Evolutionary conservation across 768 basidiomycete genomes (phyloP), one percentile per base, ranked within the genome.

Genomic region (Macrolepiota dolichaula): DNA sequence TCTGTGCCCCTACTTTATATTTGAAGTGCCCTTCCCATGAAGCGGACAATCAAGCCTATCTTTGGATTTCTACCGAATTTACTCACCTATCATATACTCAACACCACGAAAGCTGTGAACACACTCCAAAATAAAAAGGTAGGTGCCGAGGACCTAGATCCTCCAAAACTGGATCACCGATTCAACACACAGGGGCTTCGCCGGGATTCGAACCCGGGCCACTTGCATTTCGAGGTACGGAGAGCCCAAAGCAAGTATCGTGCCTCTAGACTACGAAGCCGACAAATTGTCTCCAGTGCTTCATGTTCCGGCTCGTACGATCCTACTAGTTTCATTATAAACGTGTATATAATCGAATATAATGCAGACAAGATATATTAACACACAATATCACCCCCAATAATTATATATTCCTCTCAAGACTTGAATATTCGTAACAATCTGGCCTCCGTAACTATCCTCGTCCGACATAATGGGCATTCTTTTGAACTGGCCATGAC

Each of bases 391-490:
- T 6, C 32, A 12, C 12, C 58, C 51, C 13, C 32, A 64, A 19
- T 42, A 19, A n/a, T 50, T 11, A n/a, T 32, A 17, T n/a, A 44
- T 44, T 19, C 42, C 9, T 17, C 52, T 65, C 71, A 84, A 7
- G 80, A 73, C 69, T 78, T 83, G 70, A 80, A 95, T 61, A 96
- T 94, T 57, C 93, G 82, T 55, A 96, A 76, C 53, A 96, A 76
- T 40, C 93, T 79, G 25, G 85, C 84, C 70, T 92, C 91, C 0
- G 91, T 94, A 47, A 96, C 85, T 51, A 95, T 94, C 54, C 92
- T 80, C 13, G 92, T 96, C 57, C 95, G 80, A 71, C 95, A 97
- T 2, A 97, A 78, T 0, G 95, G 95, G 67, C 95, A 97, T 73
- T 96, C 94, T 62, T 86, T 82, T 19, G 91, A 87, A 61, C 89